Evolutionary conservation across 805 yeast species (phyloP), one percentile per base, ranked within the genome.

Genomic region (Suhomyces sp.): DNA sequence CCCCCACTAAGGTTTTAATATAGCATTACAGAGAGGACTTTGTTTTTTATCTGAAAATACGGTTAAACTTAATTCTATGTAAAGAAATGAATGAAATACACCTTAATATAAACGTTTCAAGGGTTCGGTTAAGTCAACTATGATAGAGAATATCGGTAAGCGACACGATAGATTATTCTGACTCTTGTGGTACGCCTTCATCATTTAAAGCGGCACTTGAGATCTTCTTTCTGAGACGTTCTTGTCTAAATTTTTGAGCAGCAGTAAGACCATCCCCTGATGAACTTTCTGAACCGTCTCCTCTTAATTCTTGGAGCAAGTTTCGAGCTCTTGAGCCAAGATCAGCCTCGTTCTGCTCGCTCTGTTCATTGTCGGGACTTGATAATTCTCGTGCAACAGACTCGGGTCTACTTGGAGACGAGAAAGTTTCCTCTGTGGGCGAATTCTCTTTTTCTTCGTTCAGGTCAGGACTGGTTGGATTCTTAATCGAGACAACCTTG

Each of bases 321-420:
- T 74, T 79, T 64, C 87, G 77, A 0, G 93, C 94, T 56, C 91
- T 75, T 1, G 73, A 71, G 1, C 82, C 83, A 15, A 83, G 77
- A 54, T 81, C 85, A 22, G 63, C 74, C 23, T 52, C 58, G 47
- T 38, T 46, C 40, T 36, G 17, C 6, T 47, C 42, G 7, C 41
- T 52, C 9, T 46, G 51, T 5, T 51, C 55, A 36, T 27, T 10
- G 9, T 51, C 53, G 10, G 27, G 42, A 10, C n/a, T 24, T 15
- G 45, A 35, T 22, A 47, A 46, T 38, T 38, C 42, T 4, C 31
- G 22, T 13, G 19, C n/a, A 31, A 4, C 29, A 15, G 46, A 27
- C 19, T 45, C 46, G 7, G 48, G 50, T 6, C 29, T 47, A 5
- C 46, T 51, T 6, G 42, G 12, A 6, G 47, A 51, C 13, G 41